Evolutionary conservation across 2,329 filamentous ascomycete species (phyloP).

Genomic region (Chalaropsis thielavioides): DNA sequence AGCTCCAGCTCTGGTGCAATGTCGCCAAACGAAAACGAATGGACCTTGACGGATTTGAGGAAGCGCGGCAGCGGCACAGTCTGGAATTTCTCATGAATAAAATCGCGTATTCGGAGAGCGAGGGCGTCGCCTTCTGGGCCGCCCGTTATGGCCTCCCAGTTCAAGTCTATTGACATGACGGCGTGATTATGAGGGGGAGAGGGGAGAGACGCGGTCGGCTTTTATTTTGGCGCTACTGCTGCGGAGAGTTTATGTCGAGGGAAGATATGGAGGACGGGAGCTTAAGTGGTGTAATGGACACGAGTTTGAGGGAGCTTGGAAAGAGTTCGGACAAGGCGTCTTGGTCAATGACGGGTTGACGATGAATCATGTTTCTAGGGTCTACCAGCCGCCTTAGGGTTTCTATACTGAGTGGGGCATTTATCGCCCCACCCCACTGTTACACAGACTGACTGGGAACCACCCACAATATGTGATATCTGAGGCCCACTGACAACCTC

Average conservation of each 20-base stretch:
- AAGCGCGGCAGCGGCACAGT: conserved; percentile 81
- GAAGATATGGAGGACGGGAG: not conserved
- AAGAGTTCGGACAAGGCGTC: not conserved
- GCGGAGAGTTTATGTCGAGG: not conserved
- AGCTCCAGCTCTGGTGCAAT: conserved; percentile 75
- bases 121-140: conserved; percentile 76
- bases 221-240: not conserved
- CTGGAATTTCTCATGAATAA: conserved; percentile 94
- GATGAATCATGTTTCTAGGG: not conserved
- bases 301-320: not conserved
- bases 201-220: not conserved
- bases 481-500: too few species aligned
- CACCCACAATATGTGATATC: not conserved
- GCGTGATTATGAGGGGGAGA: too few species aligned
- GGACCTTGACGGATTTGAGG: conserved; percentile 89
- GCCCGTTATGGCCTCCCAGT: conserved; percentile 84
- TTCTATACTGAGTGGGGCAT: not conserved
- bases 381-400: not conserved
- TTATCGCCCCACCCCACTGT: not conserved
- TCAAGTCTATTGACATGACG: conserved; percentile 89
- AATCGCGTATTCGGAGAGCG: conserved; percentile 74
- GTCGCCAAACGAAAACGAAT: conserved; percentile 82
- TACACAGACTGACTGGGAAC: not conserved
- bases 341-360: not conserved
- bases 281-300: not conserved